phyloP scores from a whole-genome alignment of 75 land plant species.

The Cunninghamia lanceolata region DNA sequence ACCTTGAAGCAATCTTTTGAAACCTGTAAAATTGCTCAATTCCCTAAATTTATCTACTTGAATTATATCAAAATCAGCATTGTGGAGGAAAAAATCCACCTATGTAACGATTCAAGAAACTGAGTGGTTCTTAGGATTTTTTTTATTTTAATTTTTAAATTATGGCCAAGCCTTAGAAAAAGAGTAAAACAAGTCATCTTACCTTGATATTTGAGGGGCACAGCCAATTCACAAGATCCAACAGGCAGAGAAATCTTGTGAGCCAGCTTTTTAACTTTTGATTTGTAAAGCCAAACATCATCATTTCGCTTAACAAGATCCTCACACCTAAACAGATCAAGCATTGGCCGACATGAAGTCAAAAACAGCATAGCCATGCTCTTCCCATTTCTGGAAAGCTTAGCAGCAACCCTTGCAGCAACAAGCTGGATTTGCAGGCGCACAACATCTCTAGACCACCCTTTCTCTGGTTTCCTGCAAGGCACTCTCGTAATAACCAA shows the following conservation, averaged over 20 bases:
- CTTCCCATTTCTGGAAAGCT: slow-evolving; percentile 43
- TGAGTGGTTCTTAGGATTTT: too few relatives aligned
- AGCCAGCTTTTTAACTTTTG: slow-evolving; percentile 43
- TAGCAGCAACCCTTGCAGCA: slow-evolving; percentile 58
- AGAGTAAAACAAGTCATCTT: background rate
- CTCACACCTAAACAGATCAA: slow-evolving; percentile 73
- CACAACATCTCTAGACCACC: slow-evolving; percentile 61
- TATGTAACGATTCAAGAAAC: background rate
- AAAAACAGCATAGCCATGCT: slow-evolving; percentile 40
- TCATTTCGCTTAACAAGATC: slow-evolving; percentile 56
- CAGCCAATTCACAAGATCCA: slow-evolving; percentile 79
- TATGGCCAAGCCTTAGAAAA: background rate
- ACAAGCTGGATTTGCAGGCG: slow-evolving; percentile 73
- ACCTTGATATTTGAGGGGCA: slow-evolving; percentile 60
- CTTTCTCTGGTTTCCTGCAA: slow-evolving; percentile 44
- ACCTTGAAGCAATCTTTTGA: too few relatives aligned
- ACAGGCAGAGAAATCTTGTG: slow-evolving; percentile 62
- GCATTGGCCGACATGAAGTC: slow-evolving; percentile 69
- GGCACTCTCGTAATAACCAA: slow-evolving; percentile 68
- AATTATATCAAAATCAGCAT: too few relatives aligned
- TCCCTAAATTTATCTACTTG: too few relatives aligned
- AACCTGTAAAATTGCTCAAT: too few relatives aligned
- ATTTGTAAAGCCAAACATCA: slow-evolving; percentile 61
- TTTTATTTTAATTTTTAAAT: background rate
- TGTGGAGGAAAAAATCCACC: too few relatives aligned